These are phyloP conservation scores for Scalesia atractyloides DNA, from an alignment of 129 eudicot genomes.

Conservation along the genomic window DNA sequence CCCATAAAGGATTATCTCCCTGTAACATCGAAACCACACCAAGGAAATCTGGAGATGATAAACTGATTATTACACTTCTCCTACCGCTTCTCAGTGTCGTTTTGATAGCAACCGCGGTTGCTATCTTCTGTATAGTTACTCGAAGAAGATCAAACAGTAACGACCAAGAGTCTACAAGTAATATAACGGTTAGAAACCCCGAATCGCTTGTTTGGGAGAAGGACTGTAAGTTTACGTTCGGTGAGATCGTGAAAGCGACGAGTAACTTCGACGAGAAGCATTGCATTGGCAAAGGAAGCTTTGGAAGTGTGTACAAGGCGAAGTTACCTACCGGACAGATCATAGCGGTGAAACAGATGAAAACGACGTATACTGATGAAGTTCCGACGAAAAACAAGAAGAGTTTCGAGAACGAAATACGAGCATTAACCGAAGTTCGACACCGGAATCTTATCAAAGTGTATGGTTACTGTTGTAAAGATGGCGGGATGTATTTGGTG, in stretches of 20 bases:
- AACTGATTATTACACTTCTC: constrained; percentile 39
- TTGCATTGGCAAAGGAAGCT: constrained; percentile 89
- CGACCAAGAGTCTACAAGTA: constrained; percentile 39
- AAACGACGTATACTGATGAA: constrained; percentile 47
- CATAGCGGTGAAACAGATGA: constrained; percentile 60
- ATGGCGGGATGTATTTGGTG: constrained; percentile 63
- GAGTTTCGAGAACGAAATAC: constrained; percentile 84
- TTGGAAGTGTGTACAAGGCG: constrained; percentile 83
- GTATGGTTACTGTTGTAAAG: constrained; percentile 63
- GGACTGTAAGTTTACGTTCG: constrained; percentile 57
- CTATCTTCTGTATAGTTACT: constrained; percentile 29
- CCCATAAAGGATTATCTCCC: constrained; percentile 52
- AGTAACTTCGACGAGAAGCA: constrained; percentile 62
- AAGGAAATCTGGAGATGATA: constrained; percentile 27
- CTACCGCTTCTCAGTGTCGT: constrained; percentile 47
- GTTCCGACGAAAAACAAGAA: constrained; percentile 36
- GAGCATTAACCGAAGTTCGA: constrained; percentile 69
- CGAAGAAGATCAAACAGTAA: constrained; percentile 33
- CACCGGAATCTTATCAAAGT: constrained; percentile 86
- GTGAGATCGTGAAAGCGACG: constrained; percentile 78
- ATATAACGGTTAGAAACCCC: constrained; percentile 20
- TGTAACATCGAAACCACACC: constrained; percentile 32
- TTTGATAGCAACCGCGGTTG: constrained; percentile 37
- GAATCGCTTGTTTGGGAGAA: constrained; percentile 64
- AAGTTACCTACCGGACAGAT: constrained; percentile 50